Evolutionary conservation across 495 filamentous ascomycete genomes (phyloP), one percentile per base, ranked within the genome.

Genomic region (Platismatia glauca): DNA sequence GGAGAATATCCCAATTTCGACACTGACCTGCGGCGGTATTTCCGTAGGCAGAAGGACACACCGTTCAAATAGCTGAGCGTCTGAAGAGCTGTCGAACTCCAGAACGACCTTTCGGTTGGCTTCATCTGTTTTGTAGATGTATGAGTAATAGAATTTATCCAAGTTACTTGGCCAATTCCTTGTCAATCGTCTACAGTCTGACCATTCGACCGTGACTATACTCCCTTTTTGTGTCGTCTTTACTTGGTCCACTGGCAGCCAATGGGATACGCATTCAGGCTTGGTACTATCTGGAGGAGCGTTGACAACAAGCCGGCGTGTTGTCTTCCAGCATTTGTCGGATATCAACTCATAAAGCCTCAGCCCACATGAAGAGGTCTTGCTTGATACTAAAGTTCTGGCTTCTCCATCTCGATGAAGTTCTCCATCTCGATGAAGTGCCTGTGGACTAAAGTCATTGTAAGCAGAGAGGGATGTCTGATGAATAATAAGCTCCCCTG

Each of bases 181-280:
- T 20, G 24, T 55, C 31, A 66, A 46, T 12, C 63, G 60, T 27
- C 38, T 55, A 60, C 60, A 66, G 18, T 63, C 64, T 24, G 64
- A 66, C 64, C 64, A 66, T 31, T 20, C 55, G 55, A 66, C 18
- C 13, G 64, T 66, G 44, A 59, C 60, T 37, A 57, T 63, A 8
- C 37, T n/a, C 31, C 57, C 64, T 55, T 53, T 46, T 34, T 46
- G 39, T 6, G 33, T n/a, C 8, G 63, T 22, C 46, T 57, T 62
- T 18, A 66, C 33, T 29, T 63, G 39, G 50, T 57, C 55, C 9
- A 16, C 15, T n/a, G 64, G 64, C 35, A 66, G 55, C 64, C 64
- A 66, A 58, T 66, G 57, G 16, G 60, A 59, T 20, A 56, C 37
- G n/a, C 63, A 60, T 35, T 58, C 48, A 12, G 59, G 46, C 22